Conservation (phyloP, 306 rosid genomes). For the Cicer yamashitae region DNA sequence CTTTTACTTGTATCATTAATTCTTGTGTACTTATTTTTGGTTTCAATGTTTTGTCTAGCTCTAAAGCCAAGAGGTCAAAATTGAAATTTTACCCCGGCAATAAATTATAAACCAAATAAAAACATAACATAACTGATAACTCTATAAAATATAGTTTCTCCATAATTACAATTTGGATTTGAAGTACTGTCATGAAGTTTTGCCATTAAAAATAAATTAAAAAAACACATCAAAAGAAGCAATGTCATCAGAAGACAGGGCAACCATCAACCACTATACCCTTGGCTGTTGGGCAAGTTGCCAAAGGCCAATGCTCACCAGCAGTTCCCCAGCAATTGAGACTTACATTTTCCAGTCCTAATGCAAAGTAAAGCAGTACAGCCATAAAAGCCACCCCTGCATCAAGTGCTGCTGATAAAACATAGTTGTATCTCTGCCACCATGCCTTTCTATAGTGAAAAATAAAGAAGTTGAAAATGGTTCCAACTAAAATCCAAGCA, state of each 20-base stretch:
- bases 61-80: not conserved
- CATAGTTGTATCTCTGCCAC: conserved; percentile 88
- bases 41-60: not conserved
- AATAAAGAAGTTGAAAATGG: conserved; percentile 71
- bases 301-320: conserved; percentile 79
- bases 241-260: conserved; percentile 50
- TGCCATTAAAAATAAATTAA: not conserved
- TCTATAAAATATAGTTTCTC: not conserved
- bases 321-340: conserved; percentile 79
- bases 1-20: conserved; percentile 17
- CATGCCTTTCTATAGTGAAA: conserved; percentile 71
- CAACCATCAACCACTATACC: conserved; percentile 65
- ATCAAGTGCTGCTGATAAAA: conserved; percentile 83
- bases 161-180: not conserved
- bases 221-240: not conserved
- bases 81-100: not conserved
- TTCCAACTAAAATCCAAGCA: conserved; percentile 66
- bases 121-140: not conserved
- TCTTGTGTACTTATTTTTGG: not conserved
- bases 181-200: not conserved
- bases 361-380: conserved; percentile 59
- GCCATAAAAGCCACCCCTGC: conserved; percentile 86
- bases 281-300: conserved; percentile 70
- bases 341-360: conserved; percentile 55
- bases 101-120: not conserved